Base-by-base conservation (phyloP, 768 basidiomycete genomes). In the Chiua virens region DNA sequence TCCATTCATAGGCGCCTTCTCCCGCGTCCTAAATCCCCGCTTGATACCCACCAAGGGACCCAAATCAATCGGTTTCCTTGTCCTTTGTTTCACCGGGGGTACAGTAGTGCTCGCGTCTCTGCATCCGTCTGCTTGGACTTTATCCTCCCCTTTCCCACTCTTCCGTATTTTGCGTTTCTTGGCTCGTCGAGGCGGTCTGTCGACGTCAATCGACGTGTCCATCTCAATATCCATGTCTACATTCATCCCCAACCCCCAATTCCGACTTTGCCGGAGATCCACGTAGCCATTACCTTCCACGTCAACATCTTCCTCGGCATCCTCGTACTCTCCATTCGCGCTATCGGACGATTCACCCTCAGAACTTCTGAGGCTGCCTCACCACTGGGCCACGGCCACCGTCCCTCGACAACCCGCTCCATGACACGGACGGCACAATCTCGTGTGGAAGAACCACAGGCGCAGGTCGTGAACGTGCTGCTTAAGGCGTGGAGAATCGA, bases 381-480 rank as follows among this genome's bases (percentile, higher is more conserved):
- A 28, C 65, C 68, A 40, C 56, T 45, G 3, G 65, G 65, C 63
- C 66, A 67, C 5, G 65, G 65, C 65, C 65, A 67, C 14, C 41
- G 56, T 39, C 65, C 65, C 38, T 79, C 78, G 21, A 87, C 83
- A 54, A 87, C 83, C n/a, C 73, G 73, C 14, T 79, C 79, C 79
- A 87, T 85, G n/a, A 79, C 75, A 13, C 71, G 73, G 22, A 86
- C 64, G 3, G 81, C 85, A 58, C 88, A 90, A 46, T 86, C 81
- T 28, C 73, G 74, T 5, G 84, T 76, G 6, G 73, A 73, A 10
- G 79, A 73, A 7, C 87, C 87, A 55, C 87, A 89, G 0, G 87
- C 87, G 48, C 87, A 89, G 1, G 85, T 84, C 4, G 84, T 83
- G 60, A 89, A 89, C 0, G 84, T 86, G 17, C 82, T 83, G 8